phyloP scores from a whole-genome alignment of 805 yeast species.

The Zygosaccharomyces bailii region DNA sequence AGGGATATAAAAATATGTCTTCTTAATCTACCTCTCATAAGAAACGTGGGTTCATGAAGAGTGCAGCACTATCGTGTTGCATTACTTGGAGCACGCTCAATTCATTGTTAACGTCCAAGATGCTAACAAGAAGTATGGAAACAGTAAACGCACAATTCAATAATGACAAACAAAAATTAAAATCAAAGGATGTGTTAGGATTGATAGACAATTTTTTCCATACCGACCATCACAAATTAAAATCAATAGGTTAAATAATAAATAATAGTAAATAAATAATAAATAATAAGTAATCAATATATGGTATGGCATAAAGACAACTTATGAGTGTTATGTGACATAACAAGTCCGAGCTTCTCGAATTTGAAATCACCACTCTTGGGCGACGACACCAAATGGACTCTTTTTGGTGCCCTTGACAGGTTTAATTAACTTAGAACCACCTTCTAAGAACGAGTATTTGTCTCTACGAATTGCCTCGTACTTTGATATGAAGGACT shows the following conservation, averaged over 20 bases:
- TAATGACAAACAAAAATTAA: too few relatives aligned
- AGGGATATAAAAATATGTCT: neutral
- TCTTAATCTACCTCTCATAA: neutral
- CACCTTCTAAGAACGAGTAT: conserved; percentile 92
- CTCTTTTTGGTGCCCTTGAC: conserved; percentile 65
- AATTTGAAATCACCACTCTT: conserved; percentile 57
- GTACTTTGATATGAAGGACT: conserved; percentile 64
- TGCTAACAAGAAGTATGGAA: too few relatives aligned
- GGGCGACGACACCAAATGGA: conserved; percentile 61
- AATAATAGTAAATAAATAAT: conserved; percentile 9
- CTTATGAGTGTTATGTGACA: too few relatives aligned
- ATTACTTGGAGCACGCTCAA: too few relatives aligned
- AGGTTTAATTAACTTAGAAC: conserved; percentile 63
- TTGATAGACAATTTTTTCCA: too few relatives aligned
- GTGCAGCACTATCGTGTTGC: neutral
- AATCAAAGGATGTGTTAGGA: too few relatives aligned
- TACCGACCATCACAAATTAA: neutral
- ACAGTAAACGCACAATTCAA: too few relatives aligned
- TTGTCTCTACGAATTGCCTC: conserved; percentile 73
- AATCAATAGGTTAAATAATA: neutral
- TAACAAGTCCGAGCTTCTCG: too few relatives aligned
- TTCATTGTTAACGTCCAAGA: too few relatives aligned
- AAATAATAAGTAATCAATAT: conserved; percentile 7
- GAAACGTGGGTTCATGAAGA: neutral
- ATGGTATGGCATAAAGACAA: too few relatives aligned